Percentiles rank a stretch among this genome's conserved stretches.
Evolutionary conservation across 805 yeast species (phyloP).

Genomic region (Starmerella apicola): DNA sequence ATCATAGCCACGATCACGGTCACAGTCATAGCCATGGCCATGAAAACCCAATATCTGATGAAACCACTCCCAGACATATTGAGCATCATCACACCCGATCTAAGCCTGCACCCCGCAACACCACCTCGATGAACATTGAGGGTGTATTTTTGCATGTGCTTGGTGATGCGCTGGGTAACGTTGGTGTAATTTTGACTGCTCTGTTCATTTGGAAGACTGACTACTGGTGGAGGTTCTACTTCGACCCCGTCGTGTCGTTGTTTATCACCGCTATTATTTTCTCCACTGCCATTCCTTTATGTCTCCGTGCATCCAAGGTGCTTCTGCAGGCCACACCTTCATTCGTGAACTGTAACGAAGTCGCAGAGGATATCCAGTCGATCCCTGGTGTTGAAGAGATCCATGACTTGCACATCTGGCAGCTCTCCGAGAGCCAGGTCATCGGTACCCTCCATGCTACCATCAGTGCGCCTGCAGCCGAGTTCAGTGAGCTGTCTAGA

Average conservation of each 20-base stretch:
- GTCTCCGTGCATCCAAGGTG: conserved; percentile 74
- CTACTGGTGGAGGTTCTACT: conserved; percentile 71
- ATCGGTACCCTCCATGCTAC: conserved; percentile 87
- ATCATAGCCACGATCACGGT: background rate
- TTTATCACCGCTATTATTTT: conserved; percentile 80
- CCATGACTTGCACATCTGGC: conserved; percentile 96
- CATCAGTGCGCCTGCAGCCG: conserved; percentile 48
- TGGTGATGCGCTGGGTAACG: conserved; percentile 92
- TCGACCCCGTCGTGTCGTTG: conserved; percentile 78
- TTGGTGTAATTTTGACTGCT: conserved; percentile 87
- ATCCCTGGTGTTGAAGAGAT: conserved; percentile 68
- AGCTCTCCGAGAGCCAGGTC: conserved; percentile 70
- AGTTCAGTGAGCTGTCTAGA: conserved; percentile 58
- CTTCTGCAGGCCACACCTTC: conserved; percentile 87
- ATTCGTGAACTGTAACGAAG: conserved; percentile 61
- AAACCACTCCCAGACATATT: conserved; percentile 15
- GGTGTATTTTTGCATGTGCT: conserved; percentile 92
- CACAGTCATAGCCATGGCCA: conserved; percentile 2
- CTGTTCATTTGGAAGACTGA: conserved; percentile 88
- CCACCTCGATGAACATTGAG: conserved; percentile 83
- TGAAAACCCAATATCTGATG: too few species aligned
- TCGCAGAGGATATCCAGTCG: conserved; percentile 52
- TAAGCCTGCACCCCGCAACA: conserved; percentile 16
- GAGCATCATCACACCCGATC: conserved; percentile 27
- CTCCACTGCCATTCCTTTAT: conserved; percentile 81